Conservation (phyloP, 805 yeast species). For the Cyberlindnera misumaiensis region DNA sequence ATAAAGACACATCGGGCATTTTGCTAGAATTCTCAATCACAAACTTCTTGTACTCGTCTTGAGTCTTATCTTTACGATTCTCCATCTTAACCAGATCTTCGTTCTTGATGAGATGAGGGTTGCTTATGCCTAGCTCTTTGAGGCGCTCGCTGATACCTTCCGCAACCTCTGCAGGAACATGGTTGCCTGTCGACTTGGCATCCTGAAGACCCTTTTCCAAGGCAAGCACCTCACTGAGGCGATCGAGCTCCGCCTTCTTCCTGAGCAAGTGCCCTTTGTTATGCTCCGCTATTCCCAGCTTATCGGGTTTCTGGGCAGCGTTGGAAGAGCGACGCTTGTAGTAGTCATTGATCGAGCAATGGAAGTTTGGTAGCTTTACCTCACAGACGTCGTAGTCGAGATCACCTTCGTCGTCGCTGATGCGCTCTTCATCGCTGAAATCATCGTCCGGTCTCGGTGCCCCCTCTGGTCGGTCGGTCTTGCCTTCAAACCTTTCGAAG, state of each 20-base stretch:
- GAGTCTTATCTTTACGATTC: conserved; percentile 14
- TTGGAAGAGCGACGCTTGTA: conserved; percentile 12
- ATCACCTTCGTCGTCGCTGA: conserved; percentile 42
- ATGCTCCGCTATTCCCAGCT: conserved; percentile 4
- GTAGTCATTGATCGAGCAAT: conserved; percentile 29
- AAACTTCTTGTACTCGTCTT: conserved; percentile 15
- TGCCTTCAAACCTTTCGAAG: conserved; percentile 45
- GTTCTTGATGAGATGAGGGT: conserved; percentile 23
- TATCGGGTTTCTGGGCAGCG: conserved; percentile 2
- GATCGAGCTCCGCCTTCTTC: conserved; percentile 27
- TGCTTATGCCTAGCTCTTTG: conserved; percentile 34
- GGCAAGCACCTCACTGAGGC: conserved; percentile 50
- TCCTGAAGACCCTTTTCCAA: conserved; percentile 53
- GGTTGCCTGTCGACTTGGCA: conserved; percentile 35
- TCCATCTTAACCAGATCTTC: conserved; percentile 16
- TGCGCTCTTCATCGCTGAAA: conserved; percentile 47
- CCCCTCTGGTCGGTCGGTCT: conserved; percentile 17
- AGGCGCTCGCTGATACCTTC: conserved; percentile 26
- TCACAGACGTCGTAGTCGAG: conserved; percentile 31
- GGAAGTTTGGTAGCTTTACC: conserved; percentile 22
- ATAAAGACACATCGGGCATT: conserved; percentile 20
- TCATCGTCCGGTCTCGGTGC: conserved; percentile 19
- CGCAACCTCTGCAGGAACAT: conserved; percentile 26
- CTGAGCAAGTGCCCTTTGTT: conserved; percentile 4
- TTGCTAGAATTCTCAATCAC: conserved; percentile 13